phyloP scores from a whole-genome alignment of 495 filamentous ascomycete species.

The Penicillium silybi region DNA sequence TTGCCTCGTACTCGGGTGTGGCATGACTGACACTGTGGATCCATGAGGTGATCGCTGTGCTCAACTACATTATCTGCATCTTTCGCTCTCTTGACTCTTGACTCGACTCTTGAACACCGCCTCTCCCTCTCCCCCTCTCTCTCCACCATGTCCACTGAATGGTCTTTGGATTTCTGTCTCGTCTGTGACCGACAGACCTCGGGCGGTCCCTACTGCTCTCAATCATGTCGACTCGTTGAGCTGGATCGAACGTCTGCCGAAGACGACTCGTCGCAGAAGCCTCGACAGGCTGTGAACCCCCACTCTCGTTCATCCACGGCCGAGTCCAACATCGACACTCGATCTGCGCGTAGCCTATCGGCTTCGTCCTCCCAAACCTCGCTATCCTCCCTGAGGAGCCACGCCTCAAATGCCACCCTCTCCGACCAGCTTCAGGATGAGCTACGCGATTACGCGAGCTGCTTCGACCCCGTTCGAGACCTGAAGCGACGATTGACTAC shows the following conservation, averaged over 20 bases:
- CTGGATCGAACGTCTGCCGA: conserved; percentile 61
- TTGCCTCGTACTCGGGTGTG: conserved; percentile 7
- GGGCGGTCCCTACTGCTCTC: conserved; percentile 83
- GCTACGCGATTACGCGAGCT: conserved; percentile 79
- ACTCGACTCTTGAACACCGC: background rate
- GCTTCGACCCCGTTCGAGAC: conserved; percentile 78
- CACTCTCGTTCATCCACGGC: conserved; percentile 40
- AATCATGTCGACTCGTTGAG: conserved; percentile 85
- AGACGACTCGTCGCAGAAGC: conserved; percentile 7
- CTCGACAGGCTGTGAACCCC: conserved; percentile 40
- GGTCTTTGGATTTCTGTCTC: conserved; percentile 92
- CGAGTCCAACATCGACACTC: conserved; percentile 8
- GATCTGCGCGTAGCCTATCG: conserved; percentile 47
- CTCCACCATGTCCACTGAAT: conserved; percentile 62
- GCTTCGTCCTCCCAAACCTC: conserved; percentile 84
- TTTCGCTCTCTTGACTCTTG: background rate
- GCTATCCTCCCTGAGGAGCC: conserved; percentile 72
- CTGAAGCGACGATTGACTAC: conserved; percentile 55
- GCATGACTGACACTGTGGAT: conserved; percentile 8
- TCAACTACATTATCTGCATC: conserved; percentile 3
- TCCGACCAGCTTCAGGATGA: conserved; percentile 76
- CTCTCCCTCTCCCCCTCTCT: conserved; percentile 1
- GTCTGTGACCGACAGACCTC: conserved; percentile 85
- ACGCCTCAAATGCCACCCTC: conserved; percentile 51
- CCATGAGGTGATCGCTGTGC: conserved; percentile 12